Evolutionary conservation across 1,139 yeast genomes (phyloP).

Genomic region (Kodamaea ohmeri): DNA sequence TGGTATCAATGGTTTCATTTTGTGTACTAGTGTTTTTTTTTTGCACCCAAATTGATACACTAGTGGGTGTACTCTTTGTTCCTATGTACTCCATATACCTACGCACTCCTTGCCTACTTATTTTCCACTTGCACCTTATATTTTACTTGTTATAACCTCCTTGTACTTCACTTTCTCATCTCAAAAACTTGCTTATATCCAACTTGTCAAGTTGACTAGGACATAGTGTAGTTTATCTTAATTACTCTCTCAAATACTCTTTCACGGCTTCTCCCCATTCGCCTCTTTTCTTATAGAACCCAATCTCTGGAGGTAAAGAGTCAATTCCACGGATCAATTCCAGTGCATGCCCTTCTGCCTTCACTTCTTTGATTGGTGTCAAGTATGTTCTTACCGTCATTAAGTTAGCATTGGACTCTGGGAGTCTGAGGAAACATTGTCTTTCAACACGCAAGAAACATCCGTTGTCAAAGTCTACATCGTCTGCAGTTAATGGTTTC

Average conservation of each 20-base stretch:
- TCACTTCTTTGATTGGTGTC: constrained; percentile 35
- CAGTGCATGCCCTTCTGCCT: constrained; percentile 34
- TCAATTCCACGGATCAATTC: constrained; percentile 59
- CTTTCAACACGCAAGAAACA: constrained; percentile 42
- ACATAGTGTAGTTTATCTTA: not conserved
- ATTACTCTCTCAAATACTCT: constrained; percentile 31
- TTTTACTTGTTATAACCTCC: too few species aligned
- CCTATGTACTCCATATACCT: too few species aligned
- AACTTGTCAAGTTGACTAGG: not conserved
- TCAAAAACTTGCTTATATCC: not conserved
- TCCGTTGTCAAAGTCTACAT: constrained; percentile 37
- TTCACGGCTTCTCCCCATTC: constrained; percentile 68
- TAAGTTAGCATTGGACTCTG: constrained; percentile 35
- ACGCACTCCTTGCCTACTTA: too few species aligned
- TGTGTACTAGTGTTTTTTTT: too few species aligned
- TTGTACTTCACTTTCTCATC: too few species aligned
- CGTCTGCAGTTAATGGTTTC: constrained; percentile 22
- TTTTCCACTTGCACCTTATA: too few species aligned
- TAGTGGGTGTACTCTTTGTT: too few species aligned
- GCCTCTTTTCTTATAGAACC: constrained; percentile 56
- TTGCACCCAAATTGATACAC: too few species aligned
- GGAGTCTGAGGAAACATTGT: constrained; percentile 40
- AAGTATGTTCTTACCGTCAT: constrained; percentile 44
- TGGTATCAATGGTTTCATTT: too few species aligned
- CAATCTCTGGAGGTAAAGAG: constrained; percentile 55